Evolutionary conservation across 495 filamentous ascomycete genomes (phyloP), one percentile per base, ranked within the genome.

Genomic region (Aspergillus sclerotiicarbonarius): DNA sequence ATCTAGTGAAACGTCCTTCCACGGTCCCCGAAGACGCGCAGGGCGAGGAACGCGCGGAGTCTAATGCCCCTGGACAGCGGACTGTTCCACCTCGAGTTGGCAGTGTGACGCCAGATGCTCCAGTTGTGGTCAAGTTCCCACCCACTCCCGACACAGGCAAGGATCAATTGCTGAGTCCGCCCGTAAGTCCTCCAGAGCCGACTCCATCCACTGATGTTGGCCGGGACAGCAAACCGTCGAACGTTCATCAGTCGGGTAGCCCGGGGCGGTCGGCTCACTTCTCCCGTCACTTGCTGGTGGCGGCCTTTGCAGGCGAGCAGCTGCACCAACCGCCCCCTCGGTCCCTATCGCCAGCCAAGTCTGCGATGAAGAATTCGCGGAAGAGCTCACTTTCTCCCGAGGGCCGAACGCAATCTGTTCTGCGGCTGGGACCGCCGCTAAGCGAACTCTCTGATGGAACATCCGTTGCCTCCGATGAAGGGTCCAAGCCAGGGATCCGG

Each of bases 321-420:
- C 73, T 82, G 57, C 91, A 96, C 67, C 78, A 87, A 49, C 92
- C 92, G 21, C 90, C 89, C 15, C 84, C 87, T 18, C 81, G 92
- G 49, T 92, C 92, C 0, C 75, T 90, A 1, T 96, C 92, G 0
- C 92, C 92, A 21, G 86, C 83, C 5, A 96, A 96, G 66, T 93
- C 92, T 13, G 92, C 92, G 0, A 62, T 96, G 63, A 96, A 96
- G 62, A 78, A 84, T 44, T 74, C 85, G 19, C 81, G 88, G 8
- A 71, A 75, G 6, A 72, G 67, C 15, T 78, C 81, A 3, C 71
- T 79, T 10, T 83, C 82, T 2, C 79, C 80, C 5, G 73, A 79
- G 31, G 59, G 75, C 19, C 64, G 66, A 44, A 33, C 54, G 13
- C 54, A 57, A 12, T 35, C 60, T 4, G 60, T 57, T 39, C 54